These are phyloP conservation scores for Falciphora oryzae DNA, from an alignment of 2,329 filamentous ascomycete genomes.

Conservation along the genomic window DNA sequence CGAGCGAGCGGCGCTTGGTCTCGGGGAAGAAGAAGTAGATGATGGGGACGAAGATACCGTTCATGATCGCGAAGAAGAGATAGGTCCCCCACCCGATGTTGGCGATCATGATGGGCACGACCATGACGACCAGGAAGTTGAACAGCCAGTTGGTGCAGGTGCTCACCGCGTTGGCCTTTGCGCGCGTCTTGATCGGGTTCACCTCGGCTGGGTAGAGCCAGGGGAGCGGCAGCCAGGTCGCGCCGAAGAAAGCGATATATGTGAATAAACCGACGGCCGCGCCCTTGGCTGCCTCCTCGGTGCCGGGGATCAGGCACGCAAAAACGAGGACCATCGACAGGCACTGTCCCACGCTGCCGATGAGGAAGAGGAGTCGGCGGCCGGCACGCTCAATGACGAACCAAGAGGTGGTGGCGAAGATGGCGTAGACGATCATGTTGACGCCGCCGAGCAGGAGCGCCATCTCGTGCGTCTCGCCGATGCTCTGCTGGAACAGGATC, in stretches of 20 bases:
- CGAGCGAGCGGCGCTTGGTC: conserved; percentile 49
- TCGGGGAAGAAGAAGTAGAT: conserved; percentile 50
- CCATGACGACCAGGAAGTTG: conserved; percentile 63
- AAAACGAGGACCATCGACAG: conserved; percentile 52
- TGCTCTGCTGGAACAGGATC: conserved; percentile 28
- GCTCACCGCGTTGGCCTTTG: conserved; percentile 57
- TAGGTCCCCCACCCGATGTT: conserved; percentile 49
- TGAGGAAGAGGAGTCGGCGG: conserved; percentile 56
- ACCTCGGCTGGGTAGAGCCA: conserved; percentile 60
- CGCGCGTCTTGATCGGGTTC: conserved; percentile 53
- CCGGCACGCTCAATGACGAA: conserved; percentile 45
- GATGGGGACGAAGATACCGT: conserved; percentile 44
- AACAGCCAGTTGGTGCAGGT: conserved; percentile 56
- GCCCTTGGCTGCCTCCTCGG: conserved; percentile 25
- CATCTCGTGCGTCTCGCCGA: conserved; percentile 36
- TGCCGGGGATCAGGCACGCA: conserved; percentile 28
- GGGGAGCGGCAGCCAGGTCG: conserved; percentile 51
- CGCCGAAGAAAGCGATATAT: conserved; percentile 55
- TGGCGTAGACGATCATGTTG: conserved; percentile 55
- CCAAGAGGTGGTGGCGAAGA: conserved; percentile 52
- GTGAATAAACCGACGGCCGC: conserved; percentile 51
- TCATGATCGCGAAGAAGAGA: conserved; percentile 50
- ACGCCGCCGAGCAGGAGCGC: conserved; percentile 48
- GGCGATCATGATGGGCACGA: conserved; percentile 54
- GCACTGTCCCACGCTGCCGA: conserved; percentile 56